Conservation (phyloP, 257 asterid species). For the Craterostigma plantagineum region DNA sequence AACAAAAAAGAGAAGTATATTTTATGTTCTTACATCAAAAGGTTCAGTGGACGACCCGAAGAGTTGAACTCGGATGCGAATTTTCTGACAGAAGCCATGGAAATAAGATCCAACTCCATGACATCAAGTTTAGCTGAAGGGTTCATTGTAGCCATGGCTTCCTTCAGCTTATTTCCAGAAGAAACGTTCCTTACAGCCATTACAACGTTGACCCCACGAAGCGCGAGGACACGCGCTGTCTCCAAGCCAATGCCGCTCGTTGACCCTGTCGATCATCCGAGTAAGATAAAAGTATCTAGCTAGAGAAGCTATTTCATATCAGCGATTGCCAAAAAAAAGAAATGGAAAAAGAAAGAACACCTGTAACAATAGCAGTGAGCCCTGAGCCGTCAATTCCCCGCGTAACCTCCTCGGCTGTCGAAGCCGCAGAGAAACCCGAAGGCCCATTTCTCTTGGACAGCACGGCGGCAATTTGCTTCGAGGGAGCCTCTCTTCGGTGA, state of each 20-base stretch:
- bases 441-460: slow-evolving; percentile 20
- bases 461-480: slow-evolving; percentile 41
- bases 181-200: slow-evolving; percentile 56
- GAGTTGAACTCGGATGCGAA: slow-evolving; percentile 57
- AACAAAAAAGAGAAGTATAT: not conserved
- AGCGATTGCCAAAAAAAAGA: no score
- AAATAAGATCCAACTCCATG: slow-evolving; percentile 70
- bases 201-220: slow-evolving; percentile 61
- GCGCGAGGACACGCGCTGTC: slow-evolving; percentile 74
- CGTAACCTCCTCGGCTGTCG: slow-evolving; percentile 73
- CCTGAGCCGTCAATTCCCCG: slow-evolving; percentile 54
- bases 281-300: not conserved
- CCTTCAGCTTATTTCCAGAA: slow-evolving; percentile 41
- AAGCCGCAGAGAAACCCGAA: slow-evolving; percentile 48
- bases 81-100: slow-evolving; percentile 46
- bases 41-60: slow-evolving; percentile 45
- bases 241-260: slow-evolving; percentile 85
- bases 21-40: slow-evolving; percentile 42
- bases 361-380: slow-evolving; percentile 81
- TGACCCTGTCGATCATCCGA: slow-evolving; percentile 38
- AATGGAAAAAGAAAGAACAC: not conserved
- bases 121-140: slow-evolving; percentile 61
- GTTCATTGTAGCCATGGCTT: slow-evolving; percentile 31
- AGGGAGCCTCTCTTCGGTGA: not conserved
- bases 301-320: not conserved